Evolutionary conservation across 2,329 filamentous ascomycete species (phyloP), one percentile per base, ranked within the genome.

Genomic region (Cytospora mali): DNA sequence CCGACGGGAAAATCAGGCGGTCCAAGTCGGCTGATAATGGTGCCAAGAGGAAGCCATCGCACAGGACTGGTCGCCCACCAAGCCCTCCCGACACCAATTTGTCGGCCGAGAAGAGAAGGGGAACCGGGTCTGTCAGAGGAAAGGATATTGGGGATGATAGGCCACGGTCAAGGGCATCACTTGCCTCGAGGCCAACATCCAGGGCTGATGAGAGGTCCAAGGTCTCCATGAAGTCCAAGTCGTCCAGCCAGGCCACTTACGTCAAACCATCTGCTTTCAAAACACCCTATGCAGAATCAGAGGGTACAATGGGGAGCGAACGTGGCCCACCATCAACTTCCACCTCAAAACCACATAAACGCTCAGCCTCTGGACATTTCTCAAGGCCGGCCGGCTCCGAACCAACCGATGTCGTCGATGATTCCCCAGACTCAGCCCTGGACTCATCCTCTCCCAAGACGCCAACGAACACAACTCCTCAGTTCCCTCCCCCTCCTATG

Each of bases 71-170:
- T 57, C 77, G 85, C 66, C 82, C 86, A n/a, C 85, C 84, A 3
- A 88, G 83, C 59, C 86, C 86, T 1, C 86, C 86, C 1, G 86
- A 88, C 67, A 89, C 86, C 4, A 86, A 88, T 62, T 66, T 87
- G 21, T 84, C 84, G 2, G 79, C 76, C 55, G 74, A 76, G 61
- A 77, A 76, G 68, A 77, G 79, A 39, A 77, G 72, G 6, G 71
- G 67, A 16, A 69, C 73, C n/a, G 66, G 64, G 5, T 71, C 71
- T 16, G 52, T 65, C 6, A 72, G 68, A 49, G 66, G 76, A 69
- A 69, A 72, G 71, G 57, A 72, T 66, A 28, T 68, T 71, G 48
- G 72, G 62, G 66, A 73, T 66, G 65, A 77, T 66, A 68, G 74
- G 63, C 70, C 67, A 58, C 73, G 66, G 65, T 79, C 58, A 71